A percentile compares a stretch with the other conserved stretches of the same genome.
Evolutionary conservation across 345 rosid species (phyloP).

Genomic region (Durio zibethinus): DNA sequence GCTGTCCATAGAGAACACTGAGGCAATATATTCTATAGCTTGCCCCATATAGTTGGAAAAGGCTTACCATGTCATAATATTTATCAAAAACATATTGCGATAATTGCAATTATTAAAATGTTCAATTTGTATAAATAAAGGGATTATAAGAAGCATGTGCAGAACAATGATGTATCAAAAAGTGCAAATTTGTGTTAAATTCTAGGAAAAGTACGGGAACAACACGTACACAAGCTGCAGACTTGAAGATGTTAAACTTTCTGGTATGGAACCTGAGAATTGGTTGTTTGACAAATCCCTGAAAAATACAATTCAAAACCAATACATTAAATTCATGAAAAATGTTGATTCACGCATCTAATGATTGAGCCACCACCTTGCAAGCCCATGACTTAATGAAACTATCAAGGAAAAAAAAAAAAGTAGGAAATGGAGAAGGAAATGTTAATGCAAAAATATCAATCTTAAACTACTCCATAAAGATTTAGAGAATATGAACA

Average conservation of each 20-base stretch:
- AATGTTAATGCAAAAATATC: neutral
- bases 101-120: neutral
- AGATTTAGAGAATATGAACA: neutral
- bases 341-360: neutral
- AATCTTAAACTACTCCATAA: neutral
- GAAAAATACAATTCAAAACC: slow-evolving; percentile 17
- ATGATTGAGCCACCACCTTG: neutral
- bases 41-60: neutral
- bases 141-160: neutral
- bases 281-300: slow-evolving; percentile 90
- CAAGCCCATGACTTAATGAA: neutral
- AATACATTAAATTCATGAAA: neutral
- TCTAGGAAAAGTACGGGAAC: neutral
- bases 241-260: slow-evolving; percentile 62
- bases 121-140: neutral
- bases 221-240: slow-evolving; percentile 72
- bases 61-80: neutral
- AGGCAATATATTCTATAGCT: neutral
- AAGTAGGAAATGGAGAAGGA: neutral
- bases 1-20: neutral
- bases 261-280: slow-evolving; percentile 79
- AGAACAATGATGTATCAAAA: neutral
- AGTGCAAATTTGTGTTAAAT: neutral
- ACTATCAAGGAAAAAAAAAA: neutral
- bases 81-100: neutral